Evolutionary conservation across 805 yeast genomes (phyloP), one percentile per base, ranked within the genome.

Genomic region (Naumovozyma dairenensis): DNA sequence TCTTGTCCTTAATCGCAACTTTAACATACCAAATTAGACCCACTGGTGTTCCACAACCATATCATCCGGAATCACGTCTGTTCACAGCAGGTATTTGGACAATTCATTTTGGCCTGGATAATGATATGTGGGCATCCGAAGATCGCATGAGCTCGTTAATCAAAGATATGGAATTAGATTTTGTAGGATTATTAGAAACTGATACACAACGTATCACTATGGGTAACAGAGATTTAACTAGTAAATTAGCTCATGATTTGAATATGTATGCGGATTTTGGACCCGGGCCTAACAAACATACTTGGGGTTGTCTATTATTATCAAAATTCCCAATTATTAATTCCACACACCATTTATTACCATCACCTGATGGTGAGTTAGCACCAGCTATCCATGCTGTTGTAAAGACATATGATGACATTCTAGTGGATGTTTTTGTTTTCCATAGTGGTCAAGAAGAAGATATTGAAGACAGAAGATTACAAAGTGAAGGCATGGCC

Each of bases 301-400:
- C 98, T 0, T 92, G 98, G 98, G 98, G 98, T 27, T 80, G 87
- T 32, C 92, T 92, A 2, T 66, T 92, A 40, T 65, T 92, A 44
- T 87, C 96, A 15, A 85, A 87, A 54, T 92, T 89, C 71, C 98
- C 98, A 20, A 92, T 92, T 41, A 47, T 92, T 36, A 74, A 80
- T 51, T 85, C 96, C 3, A 76, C 86, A 1, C 98, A 92, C 57
- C 93, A 87, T 55, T 67, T 92, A 46, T 63, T 89, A 36, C 98
- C 98, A 4, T 83, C 95, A 5, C 98, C 98, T 2, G 96, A 83
- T 21, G 98, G 98, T 13, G 98, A 92, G 65, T 67, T 92, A 34
- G 98, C 98, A 0, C 98, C 98, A 4, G 97, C 96, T 1, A 92
- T 92, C 45, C 94, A 82, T 57, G 98, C 98, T 2, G 89, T 96